Evolutionary conservation across 75 land plant species (phyloP).

Genomic region (Azolla pinnata): DNA sequence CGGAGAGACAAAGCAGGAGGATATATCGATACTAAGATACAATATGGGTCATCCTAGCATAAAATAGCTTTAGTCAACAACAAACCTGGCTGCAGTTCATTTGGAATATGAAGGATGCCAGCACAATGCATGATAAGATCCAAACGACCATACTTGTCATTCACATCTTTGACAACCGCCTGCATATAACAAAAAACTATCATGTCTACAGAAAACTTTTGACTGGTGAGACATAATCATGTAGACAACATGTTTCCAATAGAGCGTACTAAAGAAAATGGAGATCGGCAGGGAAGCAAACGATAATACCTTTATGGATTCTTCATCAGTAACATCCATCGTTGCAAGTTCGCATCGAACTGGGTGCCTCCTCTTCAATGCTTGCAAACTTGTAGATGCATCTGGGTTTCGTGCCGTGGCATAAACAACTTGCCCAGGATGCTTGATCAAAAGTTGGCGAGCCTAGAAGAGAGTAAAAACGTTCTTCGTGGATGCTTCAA

Average conservation of each 20-base stretch:
- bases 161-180: conserved; percentile 26
- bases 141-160: conserved; percentile 18
- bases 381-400: conserved; percentile 10
- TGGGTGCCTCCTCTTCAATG: conserved; percentile 19
- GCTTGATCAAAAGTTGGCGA: conserved; percentile 22
- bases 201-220: too few relatives aligned
- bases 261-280: too few relatives aligned
- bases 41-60: too few relatives aligned
- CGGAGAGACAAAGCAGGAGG: too few relatives aligned
- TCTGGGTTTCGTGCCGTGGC: conserved; percentile 31
- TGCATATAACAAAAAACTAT: too few relatives aligned
- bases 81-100: conserved; percentile 24
- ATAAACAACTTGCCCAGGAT: conserved; percentile 14
- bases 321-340: conserved; percentile 28
- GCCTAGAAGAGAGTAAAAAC: conserved; percentile 24
- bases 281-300: too few relatives aligned
- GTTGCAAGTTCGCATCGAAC: conserved; percentile 17
- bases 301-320: conserved; percentile 21
- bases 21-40: too few relatives aligned
- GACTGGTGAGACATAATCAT: too few relatives aligned
- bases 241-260: too few relatives aligned
- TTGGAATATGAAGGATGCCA: conserved; percentile 24
- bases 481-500: too few relatives aligned
- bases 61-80: too few relatives aligned
- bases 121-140: conserved; percentile 28